Conservation (phyloP, 345 rosid species). For the Brassica carinata region DNA sequence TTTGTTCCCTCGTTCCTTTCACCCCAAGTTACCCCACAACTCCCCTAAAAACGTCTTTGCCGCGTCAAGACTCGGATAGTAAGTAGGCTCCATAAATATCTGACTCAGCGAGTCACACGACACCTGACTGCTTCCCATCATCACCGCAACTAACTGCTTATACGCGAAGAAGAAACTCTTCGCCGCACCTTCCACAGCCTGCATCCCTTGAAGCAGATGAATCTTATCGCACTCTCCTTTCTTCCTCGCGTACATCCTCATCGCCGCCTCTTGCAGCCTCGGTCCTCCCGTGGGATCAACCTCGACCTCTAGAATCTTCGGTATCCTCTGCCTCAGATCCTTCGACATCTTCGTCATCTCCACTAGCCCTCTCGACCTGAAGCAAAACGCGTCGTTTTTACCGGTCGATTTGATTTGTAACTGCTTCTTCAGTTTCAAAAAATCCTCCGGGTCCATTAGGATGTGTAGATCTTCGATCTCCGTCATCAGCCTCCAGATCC, state of each 20-base stretch:
- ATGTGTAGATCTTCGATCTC: conserved; percentile 78
- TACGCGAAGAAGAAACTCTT: conserved; percentile 78
- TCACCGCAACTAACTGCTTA: conserved; percentile 71
- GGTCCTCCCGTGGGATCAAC: conserved; percentile 98
- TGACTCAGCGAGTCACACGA: conserved; percentile 70
- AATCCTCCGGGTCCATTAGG: conserved; percentile 86
- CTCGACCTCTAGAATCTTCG: conserved; percentile 69
- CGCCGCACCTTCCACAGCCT: conserved; percentile 72
- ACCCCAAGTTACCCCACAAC: conserved; percentile 56
- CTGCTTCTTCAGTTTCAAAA: conserved; percentile 67
- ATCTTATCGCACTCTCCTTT: conserved; percentile 51
- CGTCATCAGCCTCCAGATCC: conserved; percentile 71
- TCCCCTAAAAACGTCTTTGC: conserved; percentile 96
- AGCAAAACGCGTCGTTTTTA: conserved; percentile 73
- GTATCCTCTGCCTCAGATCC: conserved; percentile 77
- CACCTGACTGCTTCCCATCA: conserved; percentile 72
- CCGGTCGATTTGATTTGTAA: conserved; percentile 47
- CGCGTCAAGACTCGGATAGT: conserved; percentile 92
- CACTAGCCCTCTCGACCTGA: conserved; percentile 72
- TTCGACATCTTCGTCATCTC: conserved; percentile 60
- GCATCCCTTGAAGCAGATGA: conserved; percentile 72
- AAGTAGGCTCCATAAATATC: conserved; percentile 83
- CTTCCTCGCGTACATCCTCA: conserved; percentile 67
- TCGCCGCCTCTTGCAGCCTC: conserved; percentile 88
- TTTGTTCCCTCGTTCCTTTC: not conserved